These are phyloP conservation scores for Tuber calosporum DNA, from an alignment of 495 filamentous ascomycete species.

Conservation along the genomic window DNA sequence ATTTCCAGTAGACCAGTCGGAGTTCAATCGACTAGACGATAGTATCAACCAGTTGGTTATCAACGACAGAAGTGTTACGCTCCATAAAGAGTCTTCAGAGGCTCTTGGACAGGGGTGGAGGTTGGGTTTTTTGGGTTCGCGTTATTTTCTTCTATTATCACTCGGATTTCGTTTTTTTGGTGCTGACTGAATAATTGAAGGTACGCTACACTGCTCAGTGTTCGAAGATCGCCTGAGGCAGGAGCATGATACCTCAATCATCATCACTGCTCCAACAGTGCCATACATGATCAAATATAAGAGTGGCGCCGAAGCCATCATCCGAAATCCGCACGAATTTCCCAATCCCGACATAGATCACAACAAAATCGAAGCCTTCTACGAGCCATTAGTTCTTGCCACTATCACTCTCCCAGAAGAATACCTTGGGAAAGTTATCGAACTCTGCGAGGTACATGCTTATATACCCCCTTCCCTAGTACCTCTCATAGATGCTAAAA, in stretches of 20 bases:
- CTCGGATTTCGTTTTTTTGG: not conserved
- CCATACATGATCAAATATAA: conserved; percentile 73
- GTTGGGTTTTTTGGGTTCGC: conserved; percentile 69
- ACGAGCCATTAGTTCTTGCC: conserved; percentile 77
- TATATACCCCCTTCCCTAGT: not conserved
- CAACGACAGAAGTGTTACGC: conserved; percentile 88
- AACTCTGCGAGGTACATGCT: conserved; percentile 65
- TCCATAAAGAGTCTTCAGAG: conserved; percentile 88
- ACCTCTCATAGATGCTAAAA: conserved; percentile 1
- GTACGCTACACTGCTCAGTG: conserved; percentile 92
- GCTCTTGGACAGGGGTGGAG: conserved; percentile 91
- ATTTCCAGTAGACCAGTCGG: conserved; percentile 81
- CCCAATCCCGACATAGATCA: conserved; percentile 63
- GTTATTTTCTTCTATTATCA: not conserved
- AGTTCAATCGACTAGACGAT: conserved; percentile 82
- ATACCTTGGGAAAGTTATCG: conserved; percentile 87
- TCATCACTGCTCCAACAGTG: conserved; percentile 93
- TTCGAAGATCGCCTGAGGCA: conserved; percentile 95
- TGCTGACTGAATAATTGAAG: conserved; percentile 12
- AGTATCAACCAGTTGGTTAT: conserved; percentile 88
- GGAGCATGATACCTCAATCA: conserved; percentile 90
- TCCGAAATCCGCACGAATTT: conserved; percentile 79
- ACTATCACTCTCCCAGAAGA: conserved; percentile 91
- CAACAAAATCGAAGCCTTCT: conserved; percentile 55
- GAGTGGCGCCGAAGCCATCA: conserved; percentile 63